Evolutionary conservation across 768 basidiomycete species (phyloP).

Genomic region (Phlebiopsis gigantea): DNA sequence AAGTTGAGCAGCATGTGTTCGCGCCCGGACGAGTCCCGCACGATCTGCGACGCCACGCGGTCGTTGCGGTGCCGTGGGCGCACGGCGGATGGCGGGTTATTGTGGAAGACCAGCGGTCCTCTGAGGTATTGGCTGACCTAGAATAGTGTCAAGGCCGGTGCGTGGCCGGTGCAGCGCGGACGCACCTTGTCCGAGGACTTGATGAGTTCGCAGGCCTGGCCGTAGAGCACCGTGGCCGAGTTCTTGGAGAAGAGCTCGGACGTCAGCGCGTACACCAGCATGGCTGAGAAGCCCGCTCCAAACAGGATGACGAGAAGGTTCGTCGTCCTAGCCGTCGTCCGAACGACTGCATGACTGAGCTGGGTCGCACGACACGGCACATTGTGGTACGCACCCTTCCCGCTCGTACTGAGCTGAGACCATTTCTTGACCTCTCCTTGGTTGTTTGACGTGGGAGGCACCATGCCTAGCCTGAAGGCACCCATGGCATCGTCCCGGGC

Average conservation of each 20-base stretch:
- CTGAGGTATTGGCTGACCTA: slow-evolving; percentile 70
- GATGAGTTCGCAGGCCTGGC: slow-evolving; percentile 48
- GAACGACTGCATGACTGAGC: slow-evolving; percentile 38
- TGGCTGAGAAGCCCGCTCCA: slow-evolving; percentile 74
- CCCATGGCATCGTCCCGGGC: slow-evolving; percentile 58
- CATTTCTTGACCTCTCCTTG: slow-evolving; percentile 64
- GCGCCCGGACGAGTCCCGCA: slow-evolving; percentile 64
- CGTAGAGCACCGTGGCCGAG: slow-evolving; percentile 78
- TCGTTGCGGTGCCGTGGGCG: slow-evolving; percentile 81
- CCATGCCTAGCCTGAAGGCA: slow-evolving; percentile 72
- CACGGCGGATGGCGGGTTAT: slow-evolving; percentile 68
- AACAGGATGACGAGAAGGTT: slow-evolving; percentile 55
- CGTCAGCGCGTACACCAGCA: slow-evolving; percentile 73
- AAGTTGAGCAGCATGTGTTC: slow-evolving; percentile 86
- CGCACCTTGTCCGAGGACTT: slow-evolving; percentile 41
- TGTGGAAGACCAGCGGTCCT: slow-evolving; percentile 69
- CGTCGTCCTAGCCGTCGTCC: slow-evolving; percentile 45
- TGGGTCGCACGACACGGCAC: neutral
- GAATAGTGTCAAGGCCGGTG: neutral
- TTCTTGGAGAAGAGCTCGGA: slow-evolving; percentile 87
- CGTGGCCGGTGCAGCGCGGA: neutral
- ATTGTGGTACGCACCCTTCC: slow-evolving; percentile 56
- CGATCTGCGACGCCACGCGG: slow-evolving; percentile 74
- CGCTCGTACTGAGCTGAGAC: slow-evolving; percentile 71
- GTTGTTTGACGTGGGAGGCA: slow-evolving; percentile 46